Conservation (phyloP, 108 stramenopile species). For the Cyclostephanos tholiformis region DNA sequence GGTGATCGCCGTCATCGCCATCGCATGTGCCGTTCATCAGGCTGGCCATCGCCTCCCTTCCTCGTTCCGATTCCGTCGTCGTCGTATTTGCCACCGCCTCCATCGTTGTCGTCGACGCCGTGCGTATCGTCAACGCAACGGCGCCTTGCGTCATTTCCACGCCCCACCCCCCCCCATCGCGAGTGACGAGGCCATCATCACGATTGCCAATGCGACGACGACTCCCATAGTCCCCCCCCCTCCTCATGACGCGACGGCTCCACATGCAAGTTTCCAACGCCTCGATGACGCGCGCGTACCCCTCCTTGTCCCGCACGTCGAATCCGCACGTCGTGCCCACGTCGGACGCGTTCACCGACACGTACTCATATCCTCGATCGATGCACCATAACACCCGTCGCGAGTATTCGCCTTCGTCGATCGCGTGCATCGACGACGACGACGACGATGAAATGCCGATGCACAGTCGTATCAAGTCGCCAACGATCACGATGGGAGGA, state of each 20-base stretch:
- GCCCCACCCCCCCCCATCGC: too few species aligned
- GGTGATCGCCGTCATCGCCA: neutral
- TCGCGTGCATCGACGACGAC: slow-evolving; percentile 39
- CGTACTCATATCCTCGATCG: slow-evolving; percentile 88
- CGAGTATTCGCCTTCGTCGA: slow-evolving; percentile 75
- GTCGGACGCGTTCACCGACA: slow-evolving; percentile 65
- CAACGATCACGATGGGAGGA: slow-evolving; percentile 42
- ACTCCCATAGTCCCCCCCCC: neutral
- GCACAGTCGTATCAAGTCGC: slow-evolving; percentile 78
- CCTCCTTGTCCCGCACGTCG: slow-evolving; percentile 86
- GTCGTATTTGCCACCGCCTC: neutral
- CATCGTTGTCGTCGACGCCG: neutral
- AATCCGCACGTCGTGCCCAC: slow-evolving; percentile 64
- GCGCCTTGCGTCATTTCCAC: neutral
- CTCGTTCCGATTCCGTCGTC: slow-evolving; percentile 18
- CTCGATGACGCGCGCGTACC: slow-evolving; percentile 84
- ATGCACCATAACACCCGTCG: slow-evolving; percentile 84
- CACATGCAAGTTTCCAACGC: slow-evolving; percentile 82
- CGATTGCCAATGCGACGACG: neutral
- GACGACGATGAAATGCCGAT: slow-evolving; percentile 52
- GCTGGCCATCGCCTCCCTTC: slow-evolving; percentile 27
- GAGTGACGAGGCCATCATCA: neutral
- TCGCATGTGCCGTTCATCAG: slow-evolving; percentile 15
- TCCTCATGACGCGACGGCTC: slow-evolving; percentile 74
- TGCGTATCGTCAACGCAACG: neutral